Evolutionary conservation across 2,329 filamentous ascomycete genomes (phyloP), one percentile per base, ranked within the genome.

Genomic region (Neurospora sp.): DNA sequence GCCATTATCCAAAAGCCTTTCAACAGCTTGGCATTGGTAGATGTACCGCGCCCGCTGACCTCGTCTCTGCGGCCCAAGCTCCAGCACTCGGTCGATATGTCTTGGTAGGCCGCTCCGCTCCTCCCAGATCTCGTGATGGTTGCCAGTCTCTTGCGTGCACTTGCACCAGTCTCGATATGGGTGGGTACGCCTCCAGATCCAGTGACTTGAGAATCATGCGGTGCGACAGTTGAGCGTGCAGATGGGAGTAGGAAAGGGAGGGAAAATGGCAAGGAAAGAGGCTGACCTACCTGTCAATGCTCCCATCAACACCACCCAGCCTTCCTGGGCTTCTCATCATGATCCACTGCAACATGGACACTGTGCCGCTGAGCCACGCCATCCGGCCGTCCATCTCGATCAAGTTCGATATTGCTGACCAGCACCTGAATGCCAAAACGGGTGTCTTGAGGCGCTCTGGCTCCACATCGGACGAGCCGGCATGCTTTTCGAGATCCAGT

Each of bases 201-300:
- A 82, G 81, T 85, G 83, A 85, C 81, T 78, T 76, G 69, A 74
- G 68, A 67, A 69, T 74, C 76, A 85, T 85, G 84, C 81, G 81
- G 81, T 78, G 79, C 79, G 79, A 81, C 76, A 74, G 67, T 66
- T 38, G 41, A 68, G 66, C 67, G 70, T 72, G 74, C 65, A 69
- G 67, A 78, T 67, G 74, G 72, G 73, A 68, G 68, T 62, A 39
- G 66, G 67, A 65, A 62, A 65, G 68, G 69, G 40, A 57, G 43
- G 62, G 46, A 69, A 39, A 68, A 46, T 69, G 69, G 67, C 71
- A 71, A 72, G 67, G 70, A 70, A 69, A 74, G 67, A 73, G 66
- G 57, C 69, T 70, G 72, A 77, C 92, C 90, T 89, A 98, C 95
- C 93, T 96, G 84, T 98, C 95, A 81, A 97, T 83, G 79, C 89